phyloP scores from a whole-genome alignment of 2,329 filamentous ascomycete genomes.

The Zarea fungicola region DNA sequence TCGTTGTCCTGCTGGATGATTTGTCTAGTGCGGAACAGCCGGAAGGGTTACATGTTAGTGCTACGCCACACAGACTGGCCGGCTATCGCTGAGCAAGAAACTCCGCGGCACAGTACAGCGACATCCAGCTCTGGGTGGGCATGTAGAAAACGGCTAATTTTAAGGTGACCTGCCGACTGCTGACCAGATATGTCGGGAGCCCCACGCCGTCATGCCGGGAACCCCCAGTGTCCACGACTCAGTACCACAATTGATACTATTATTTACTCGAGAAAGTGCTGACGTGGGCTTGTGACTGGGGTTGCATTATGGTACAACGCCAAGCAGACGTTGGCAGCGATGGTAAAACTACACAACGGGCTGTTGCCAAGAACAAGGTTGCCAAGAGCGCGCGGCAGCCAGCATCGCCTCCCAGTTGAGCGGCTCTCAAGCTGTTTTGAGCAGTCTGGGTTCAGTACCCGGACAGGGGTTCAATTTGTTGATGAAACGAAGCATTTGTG shows the following conservation, averaged over 20 bases:
- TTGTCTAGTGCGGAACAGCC: background rate
- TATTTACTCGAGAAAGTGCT: too few relatives aligned
- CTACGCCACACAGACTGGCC: background rate
- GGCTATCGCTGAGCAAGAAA: background rate
- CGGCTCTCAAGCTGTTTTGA: background rate
- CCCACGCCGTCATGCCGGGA: too few relatives aligned
- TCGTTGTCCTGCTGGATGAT: background rate
- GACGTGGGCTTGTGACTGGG: conserved; percentile 1
- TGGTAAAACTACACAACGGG: too few relatives aligned
- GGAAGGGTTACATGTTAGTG: too few relatives aligned
- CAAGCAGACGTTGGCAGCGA: conserved; percentile 3
- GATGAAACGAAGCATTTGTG: conserved; percentile 2
- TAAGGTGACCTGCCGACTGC: background rate
- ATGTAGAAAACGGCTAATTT: background rate
- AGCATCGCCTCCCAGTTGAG: background rate
- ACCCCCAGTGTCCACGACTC: too few relatives aligned
- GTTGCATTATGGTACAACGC: background rate
- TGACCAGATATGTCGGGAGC: too few relatives aligned
- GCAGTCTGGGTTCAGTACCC: conserved; percentile 9
- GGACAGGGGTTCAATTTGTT: background rate
- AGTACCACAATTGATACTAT: too few relatives aligned
- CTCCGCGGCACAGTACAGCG: background rate
- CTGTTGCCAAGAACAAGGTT: too few relatives aligned
- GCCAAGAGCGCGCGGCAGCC: conserved; percentile 11
- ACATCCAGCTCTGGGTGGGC: background rate